These are phyloP conservation scores for Podospora fimiseda DNA, from an alignment of 495 filamentous ascomycete genomes.

Conservation along the genomic window DNA sequence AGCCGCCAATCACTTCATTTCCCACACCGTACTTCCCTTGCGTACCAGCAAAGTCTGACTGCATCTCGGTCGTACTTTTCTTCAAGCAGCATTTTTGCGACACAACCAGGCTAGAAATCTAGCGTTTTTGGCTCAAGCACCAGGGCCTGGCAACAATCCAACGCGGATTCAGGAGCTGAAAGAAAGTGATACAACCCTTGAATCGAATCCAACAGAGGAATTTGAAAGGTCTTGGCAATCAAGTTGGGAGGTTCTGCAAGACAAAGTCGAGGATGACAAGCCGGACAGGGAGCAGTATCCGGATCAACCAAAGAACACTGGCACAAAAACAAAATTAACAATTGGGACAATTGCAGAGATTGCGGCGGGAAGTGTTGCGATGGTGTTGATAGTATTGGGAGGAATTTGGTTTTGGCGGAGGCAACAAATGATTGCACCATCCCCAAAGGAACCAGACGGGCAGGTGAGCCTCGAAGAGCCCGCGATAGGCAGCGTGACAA, in stretches of 20 bases:
- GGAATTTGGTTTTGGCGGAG: background rate
- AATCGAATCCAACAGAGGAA: constrained; percentile 1
- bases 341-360: background rate
- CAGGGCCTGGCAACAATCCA: constrained; percentile 9
- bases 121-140: constrained; percentile 14
- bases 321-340: background rate
- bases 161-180: background rate
- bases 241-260: background rate
- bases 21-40: constrained; percentile 13
- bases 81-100: constrained; percentile 15
- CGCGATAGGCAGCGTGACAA: no score
- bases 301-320: no score
- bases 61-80: constrained; percentile 12
- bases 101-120: constrained; percentile 7
- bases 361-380: background rate
- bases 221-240: constrained; percentile 10
- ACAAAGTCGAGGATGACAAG: background rate
- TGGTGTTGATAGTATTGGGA: background rate
- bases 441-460: no score
- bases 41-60: background rate
- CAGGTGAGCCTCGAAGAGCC: no score
- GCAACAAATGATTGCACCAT: no score
- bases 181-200: background rate
- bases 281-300: no score
- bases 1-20: background rate